Evolutionary conservation across 1,139 yeast genomes (phyloP), one percentile per base, ranked within the genome.

Genomic region (Protomyces inundatus): DNA sequence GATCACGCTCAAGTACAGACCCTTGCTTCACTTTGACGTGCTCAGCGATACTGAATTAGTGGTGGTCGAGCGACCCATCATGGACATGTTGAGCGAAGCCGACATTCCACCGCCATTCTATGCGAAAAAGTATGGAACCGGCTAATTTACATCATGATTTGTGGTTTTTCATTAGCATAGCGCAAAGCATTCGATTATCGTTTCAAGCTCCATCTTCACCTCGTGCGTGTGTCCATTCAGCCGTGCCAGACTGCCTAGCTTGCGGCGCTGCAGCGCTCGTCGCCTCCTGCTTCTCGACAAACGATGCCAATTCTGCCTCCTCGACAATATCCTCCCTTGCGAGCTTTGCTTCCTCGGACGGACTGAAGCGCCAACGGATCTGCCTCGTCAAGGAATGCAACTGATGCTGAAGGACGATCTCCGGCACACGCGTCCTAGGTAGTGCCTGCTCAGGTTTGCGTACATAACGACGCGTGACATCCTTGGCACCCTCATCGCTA

Each of bases 41-140:
- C 77, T 90, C 64, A 84, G 82, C 12, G 75, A 78, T 1, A 79
- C 79, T 10, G 90, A 88, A 70, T 74, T 91, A 58, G 81, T 87
- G 4, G 82, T 91, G 46, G 82, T 90, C 56, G 97, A 91, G 74
- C 82, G 93, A 73, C 95, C 95, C 14, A 79, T 82, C 62, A 82
- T 82, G 72, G 81, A 64, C 45, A 60, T 64, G 61, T 23, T 64
- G 45, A 52, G 54, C 35, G 54, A 50, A 34, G 56, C 52, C 6
- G 62, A 58, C 35, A 58, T 58, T n/a, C 62, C 62, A 12, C 53
- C 62, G 14, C 62, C 62, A 7, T 58, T 58, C 56, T 58, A 39
- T n/a, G 62, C 54, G 40, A 58, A 58, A 45, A 34, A 42, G 12
- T 58, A 58, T 42, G 62, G 62, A n/a, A 55, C 40, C 30, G 35